Evolutionary conservation across 2,329 filamentous ascomycete genomes (phyloP).

Genomic region (Aspergillus neotritici): DNA sequence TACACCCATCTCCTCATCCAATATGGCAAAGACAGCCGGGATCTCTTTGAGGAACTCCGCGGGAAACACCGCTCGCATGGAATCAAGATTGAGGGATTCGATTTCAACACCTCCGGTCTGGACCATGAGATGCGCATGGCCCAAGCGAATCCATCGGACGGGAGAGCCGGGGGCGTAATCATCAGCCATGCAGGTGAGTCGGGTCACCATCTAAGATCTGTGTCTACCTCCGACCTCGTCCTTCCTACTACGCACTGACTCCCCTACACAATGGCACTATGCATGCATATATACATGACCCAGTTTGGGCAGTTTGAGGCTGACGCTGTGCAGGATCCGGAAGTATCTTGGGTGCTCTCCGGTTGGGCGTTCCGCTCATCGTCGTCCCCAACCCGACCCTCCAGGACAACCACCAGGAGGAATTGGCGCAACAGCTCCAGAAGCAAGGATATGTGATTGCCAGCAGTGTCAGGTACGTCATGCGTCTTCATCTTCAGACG

Average conservation of each 20-base stretch:
- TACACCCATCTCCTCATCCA: constrained; percentile 75
- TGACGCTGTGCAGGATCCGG: constrained; percentile 62
- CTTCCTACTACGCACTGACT: no score
- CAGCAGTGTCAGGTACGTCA: constrained; percentile 52
- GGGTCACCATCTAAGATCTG: constrained; percentile 18
- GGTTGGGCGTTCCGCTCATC: constrained; percentile 68
- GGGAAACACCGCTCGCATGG: constrained; percentile 28
- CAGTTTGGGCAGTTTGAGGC: no score
- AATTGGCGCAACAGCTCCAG: constrained; percentile 73
- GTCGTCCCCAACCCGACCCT: constrained; percentile 81
- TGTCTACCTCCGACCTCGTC: background rate
- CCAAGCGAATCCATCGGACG: constrained; percentile 39
- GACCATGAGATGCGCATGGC: constrained; percentile 53
- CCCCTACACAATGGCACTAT: no score
- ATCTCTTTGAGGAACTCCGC: constrained; percentile 45
- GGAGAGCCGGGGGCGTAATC: constrained; percentile 59
- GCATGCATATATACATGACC: no score
- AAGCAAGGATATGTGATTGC: constrained; percentile 70
- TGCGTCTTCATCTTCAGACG: background rate
- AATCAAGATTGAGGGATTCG: constrained; percentile 57
- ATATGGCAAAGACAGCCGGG: constrained; percentile 64
- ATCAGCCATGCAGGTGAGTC: constrained; percentile 79
- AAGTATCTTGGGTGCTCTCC: constrained; percentile 76
- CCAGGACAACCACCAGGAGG: constrained; percentile 84
- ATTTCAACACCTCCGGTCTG: constrained; percentile 59